Base-by-base conservation (phyloP, 495 filamentous ascomycete genomes). In the Neurospora sp. region DNA sequence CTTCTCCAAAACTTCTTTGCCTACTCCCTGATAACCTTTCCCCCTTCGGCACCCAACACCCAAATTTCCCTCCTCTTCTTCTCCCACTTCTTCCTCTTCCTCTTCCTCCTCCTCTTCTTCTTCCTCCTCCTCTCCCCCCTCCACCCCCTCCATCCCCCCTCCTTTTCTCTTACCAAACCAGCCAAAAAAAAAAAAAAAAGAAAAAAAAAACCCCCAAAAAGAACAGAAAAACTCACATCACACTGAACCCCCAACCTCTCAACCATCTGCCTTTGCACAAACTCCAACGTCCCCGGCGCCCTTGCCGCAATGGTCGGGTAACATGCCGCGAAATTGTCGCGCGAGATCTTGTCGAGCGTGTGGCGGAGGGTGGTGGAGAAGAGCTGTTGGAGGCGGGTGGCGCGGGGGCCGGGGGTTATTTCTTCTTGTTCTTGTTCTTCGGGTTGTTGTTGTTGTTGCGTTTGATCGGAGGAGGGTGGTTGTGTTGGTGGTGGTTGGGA, bases 261-360 rank as follows among this genome's bases (percentile, higher is more conserved):
- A 46, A 92, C 89, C 83, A 95, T 86, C 81, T 91, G 89, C 76
- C 85, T 80, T 88, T 92, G 93, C 69, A 93, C 88, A 27, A 84
- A 85, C 78, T 88, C 85, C 74, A 96, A 76, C 27, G 88, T 87
- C 5, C 87, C 90, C 1, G 92, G 90, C 39, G 91, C 91, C 76
- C 91, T 82, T 74, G 83, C 82, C 27, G 94, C 91, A 9, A 93
- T 87, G 4, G 93, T 94, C 0, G 96, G 96, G 81, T 97, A 99
- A 80, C 96, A 99, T 27, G 90, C 85, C 0, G 90, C 86, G 78
- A 99, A 97, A 78, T 93, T 94, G 69, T 86, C 85, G 80, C 91
- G 93, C 42, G 86, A 90, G 80, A 93, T 89, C 74, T 92, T 91
- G 72, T 86, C 87, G 6, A 96, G 86, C 2, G 93, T 93, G 73